Conservation (phyloP, 805 yeast genomes). For the Yamadazyma sp. region DNA sequence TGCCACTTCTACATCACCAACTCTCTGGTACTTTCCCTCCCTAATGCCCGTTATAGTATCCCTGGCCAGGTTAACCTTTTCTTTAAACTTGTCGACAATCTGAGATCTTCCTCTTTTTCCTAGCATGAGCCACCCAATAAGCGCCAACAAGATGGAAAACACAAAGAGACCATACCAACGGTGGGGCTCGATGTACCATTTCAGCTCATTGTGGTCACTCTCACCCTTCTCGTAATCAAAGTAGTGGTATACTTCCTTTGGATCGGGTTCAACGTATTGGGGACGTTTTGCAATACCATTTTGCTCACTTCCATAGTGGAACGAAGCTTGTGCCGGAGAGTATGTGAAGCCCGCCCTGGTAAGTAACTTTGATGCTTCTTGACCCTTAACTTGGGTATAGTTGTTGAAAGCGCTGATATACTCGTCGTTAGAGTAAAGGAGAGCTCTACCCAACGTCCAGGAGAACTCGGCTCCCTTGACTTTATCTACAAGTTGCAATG, state of each 20-base stretch:
- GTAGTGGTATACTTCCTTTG: slow-evolving; percentile 20
- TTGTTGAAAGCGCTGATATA: slow-evolving; percentile 43
- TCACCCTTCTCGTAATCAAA: slow-evolving; percentile 30
- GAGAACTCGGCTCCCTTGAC: slow-evolving; percentile 46
- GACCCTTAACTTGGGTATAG: slow-evolving; percentile 16
- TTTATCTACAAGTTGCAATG: slow-evolving; percentile 45
- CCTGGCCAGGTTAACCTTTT: background rate
- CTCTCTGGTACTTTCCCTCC: slow-evolving; percentile 1
- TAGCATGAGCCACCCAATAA: slow-evolving; percentile 32
- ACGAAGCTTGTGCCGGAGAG: slow-evolving; percentile 48
- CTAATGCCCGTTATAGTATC: background rate
- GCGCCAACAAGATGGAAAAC: slow-evolving; percentile 24
- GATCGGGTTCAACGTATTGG: slow-evolving; percentile 24
- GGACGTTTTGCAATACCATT: slow-evolving; percentile 45
- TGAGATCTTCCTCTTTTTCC: slow-evolving; percentile 19
- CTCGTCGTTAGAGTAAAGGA: slow-evolving; percentile 61
- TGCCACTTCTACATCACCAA: slow-evolving; percentile 12
- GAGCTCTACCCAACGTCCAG: slow-evolving; percentile 62
- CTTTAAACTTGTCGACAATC: background rate
- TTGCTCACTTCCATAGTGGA: slow-evolving; percentile 55
- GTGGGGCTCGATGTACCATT: slow-evolving; percentile 46
- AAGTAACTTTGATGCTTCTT: slow-evolving; percentile 3
- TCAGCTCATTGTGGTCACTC: slow-evolving; percentile 32
- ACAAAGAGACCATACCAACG: slow-evolving; percentile 40
- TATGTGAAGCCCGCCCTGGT: slow-evolving; percentile 48